These are phyloP conservation scores for Avena sativa DNA, from an alignment of 176 grass and related monocot genomes.

Conservation along the genomic window DNA sequence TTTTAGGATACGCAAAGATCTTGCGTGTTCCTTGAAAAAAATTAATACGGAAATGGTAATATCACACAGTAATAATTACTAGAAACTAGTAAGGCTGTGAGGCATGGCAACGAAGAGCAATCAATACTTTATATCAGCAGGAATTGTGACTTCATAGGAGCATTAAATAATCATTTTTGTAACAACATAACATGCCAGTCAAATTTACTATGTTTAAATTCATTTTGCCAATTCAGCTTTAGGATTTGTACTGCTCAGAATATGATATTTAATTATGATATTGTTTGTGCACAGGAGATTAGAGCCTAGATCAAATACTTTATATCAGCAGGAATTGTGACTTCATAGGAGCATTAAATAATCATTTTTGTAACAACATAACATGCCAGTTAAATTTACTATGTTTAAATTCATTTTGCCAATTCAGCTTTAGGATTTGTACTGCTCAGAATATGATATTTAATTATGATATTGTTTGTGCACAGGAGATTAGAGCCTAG, in stretches of 20 bases:
- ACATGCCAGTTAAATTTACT: not conserved
- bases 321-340: not conserved
- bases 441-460: constrained; percentile 30
- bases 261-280: constrained; percentile 27
- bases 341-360: not conserved
- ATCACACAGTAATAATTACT: not conserved
- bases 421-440: constrained; percentile 24
- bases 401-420: constrained; percentile 32
- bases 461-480: constrained; percentile 36
- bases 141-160: not conserved
- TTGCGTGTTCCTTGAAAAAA: not conserved
- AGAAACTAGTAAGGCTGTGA: constrained; percentile 16
- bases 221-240: constrained; percentile 21
- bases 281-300: constrained; percentile 71
- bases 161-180: not conserved
- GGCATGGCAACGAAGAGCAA: not conserved
- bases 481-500: constrained; percentile 90
- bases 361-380: too few relatives aligned
- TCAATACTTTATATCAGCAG: constrained; percentile 21
- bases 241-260: constrained; percentile 31
- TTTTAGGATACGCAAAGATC: not conserved
- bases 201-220: constrained; percentile 27
- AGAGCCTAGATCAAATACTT: constrained; percentile 70
- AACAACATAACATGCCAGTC: not conserved
- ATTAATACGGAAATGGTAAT: not conserved